phyloP scores from a whole-genome alignment of 2,329 filamentous ascomycete species.

The Fusarium bactridioides region DNA sequence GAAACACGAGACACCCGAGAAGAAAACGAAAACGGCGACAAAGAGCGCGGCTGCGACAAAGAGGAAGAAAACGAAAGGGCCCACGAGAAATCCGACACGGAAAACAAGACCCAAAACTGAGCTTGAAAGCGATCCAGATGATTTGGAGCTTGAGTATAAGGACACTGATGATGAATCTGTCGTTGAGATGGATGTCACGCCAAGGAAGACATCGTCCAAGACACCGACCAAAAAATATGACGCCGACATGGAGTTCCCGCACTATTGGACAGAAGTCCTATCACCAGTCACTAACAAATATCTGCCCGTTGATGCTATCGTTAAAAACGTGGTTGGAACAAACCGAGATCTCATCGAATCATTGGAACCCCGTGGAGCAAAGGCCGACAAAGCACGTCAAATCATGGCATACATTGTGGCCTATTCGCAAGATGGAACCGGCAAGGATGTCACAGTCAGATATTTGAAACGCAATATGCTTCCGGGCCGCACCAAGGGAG shows the following conservation, averaged over 20 bases:
- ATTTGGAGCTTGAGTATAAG: slow-evolving; percentile 49
- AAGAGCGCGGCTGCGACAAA: background rate
- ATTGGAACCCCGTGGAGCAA: slow-evolving; percentile 83
- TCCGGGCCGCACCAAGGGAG: slow-evolving; percentile 89
- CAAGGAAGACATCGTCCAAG: slow-evolving; percentile 51
- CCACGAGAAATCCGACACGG: slow-evolving; percentile 27
- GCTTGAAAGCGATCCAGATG: slow-evolving; percentile 54
- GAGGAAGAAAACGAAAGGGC: slow-evolving; percentile 18
- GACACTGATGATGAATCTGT: slow-evolving; percentile 68
- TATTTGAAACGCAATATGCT: slow-evolving; percentile 84
- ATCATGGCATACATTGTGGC: slow-evolving; percentile 90
- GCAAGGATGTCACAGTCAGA: slow-evolving; percentile 92
- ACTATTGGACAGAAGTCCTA: slow-evolving; percentile 92
- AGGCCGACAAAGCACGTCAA: slow-evolving; percentile 86
- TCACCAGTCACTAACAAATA: slow-evolving; percentile 83
- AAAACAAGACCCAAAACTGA: slow-evolving; percentile 13
- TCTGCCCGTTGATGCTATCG: slow-evolving; percentile 78
- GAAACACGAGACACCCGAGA: background rate
- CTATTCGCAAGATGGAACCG: slow-evolving; percentile 82
- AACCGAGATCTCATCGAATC: slow-evolving; percentile 75
- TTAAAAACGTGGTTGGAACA: slow-evolving; percentile 73
- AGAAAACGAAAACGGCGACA: slow-evolving; percentile 5
- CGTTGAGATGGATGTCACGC: slow-evolving; percentile 59
- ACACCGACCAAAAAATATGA: slow-evolving; percentile 66
- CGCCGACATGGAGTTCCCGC: slow-evolving; percentile 80